Evolutionary conservation across 192 early-diverging fungal species (phyloP).

Genomic region (Obelidium mucronatum): DNA sequence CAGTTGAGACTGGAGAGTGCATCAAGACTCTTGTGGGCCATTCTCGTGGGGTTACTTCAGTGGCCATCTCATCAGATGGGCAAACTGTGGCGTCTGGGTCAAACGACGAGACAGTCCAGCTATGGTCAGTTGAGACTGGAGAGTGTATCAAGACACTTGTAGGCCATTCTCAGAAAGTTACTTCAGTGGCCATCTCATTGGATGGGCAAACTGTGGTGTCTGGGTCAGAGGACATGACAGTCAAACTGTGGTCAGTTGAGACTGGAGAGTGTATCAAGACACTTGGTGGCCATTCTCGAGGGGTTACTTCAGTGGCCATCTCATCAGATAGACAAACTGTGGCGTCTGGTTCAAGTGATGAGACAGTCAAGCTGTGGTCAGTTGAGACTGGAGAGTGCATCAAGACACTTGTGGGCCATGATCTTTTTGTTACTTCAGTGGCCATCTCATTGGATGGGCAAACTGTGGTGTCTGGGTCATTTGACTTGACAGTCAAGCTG

Average conservation of each 20-base stretch:
- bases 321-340: slow-evolving; percentile 2
- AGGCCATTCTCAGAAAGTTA: slow-evolving; percentile 28
- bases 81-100: slow-evolving; percentile 32
- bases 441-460: neutral
- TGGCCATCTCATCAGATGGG: slow-evolving; percentile 23
- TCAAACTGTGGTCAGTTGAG: slow-evolving; percentile 22
- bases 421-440: neutral
- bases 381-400: neutral
- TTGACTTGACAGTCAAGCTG: neutral
- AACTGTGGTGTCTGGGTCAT: neutral
- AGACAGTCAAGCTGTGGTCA: slow-evolving; percentile 26
- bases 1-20: slow-evolving; percentile 24
- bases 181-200: slow-evolving; percentile 20
- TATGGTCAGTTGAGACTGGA: slow-evolving; percentile 16
- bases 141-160: slow-evolving; percentile 1
- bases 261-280: neutral
- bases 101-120: neutral
- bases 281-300: slow-evolving; percentile 7
- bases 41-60: slow-evolving; percentile 30
- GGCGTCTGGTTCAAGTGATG: slow-evolving; percentile 27
- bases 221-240: slow-evolving; percentile 32
- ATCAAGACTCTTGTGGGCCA: slow-evolving; percentile 42
- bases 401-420: neutral
- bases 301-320: slow-evolving; percentile 25
- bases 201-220: slow-evolving; percentile 29